Base-by-base conservation (phyloP, 2,329 filamentous ascomycete species). In the Fusarium abutilonis region DNA sequence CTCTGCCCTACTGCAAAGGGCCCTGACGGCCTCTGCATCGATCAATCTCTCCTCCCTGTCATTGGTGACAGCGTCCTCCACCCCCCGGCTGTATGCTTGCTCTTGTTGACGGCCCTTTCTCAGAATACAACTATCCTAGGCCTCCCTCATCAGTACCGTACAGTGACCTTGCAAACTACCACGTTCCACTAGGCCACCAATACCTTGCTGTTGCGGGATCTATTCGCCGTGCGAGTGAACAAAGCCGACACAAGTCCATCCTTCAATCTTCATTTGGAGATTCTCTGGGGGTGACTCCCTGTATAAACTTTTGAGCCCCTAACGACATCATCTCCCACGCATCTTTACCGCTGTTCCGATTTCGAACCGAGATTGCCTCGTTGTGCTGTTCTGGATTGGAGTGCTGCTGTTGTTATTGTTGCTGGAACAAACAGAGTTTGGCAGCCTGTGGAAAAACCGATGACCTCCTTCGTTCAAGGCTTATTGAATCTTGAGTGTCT, bases 1-100 rank as follows among this genome's bases (percentile, higher is more conserved):
- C 46, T 57, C 56, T 61, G 54, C 57, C 67, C 55, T 70, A 54
- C 60, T 41, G 29, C 34, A 42, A 60, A 63, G 56, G 52, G 49
- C 38, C 48, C 52, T 49, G 54, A 31, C 41, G 39, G 51, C 45
- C 60, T 60, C 60, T 69, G 54, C 67, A 64, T 60, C 62, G 51
- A 66, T 66, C 64, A 57, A 64, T 66, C 55, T 61, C 41, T 58
- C 56, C 58, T 69, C 56, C 49, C 59, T 62, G 64, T 52, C 63
- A 47, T 40, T 43, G 47, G 52, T 61, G 60, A 60, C 52, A 56
- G 47, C 47, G 46, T 62, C 52, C 62, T 70, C 63, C 51, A 36
- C 57, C 64, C 48, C 52, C 50, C 48, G 65, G 60, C 56, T 40
- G 57, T 58, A 61, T 58, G 60, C 52, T 47, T 66, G 46, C 50